Evolutionary conservation across 2,329 filamentous ascomycete genomes (phyloP).

Genomic region (Alternaria arborescens): DNA sequence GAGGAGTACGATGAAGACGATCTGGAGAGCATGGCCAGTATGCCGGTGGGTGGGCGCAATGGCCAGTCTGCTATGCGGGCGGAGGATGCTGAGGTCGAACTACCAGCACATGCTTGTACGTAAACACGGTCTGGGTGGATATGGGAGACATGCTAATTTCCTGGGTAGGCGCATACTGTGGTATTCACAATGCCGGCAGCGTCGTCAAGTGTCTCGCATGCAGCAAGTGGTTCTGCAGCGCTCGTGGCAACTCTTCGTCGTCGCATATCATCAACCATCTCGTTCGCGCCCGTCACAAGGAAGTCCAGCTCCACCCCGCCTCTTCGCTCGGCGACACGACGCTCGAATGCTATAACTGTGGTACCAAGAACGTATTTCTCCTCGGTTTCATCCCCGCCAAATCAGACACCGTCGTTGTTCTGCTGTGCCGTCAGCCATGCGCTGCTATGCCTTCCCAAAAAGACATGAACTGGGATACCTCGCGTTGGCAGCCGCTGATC

Average conservation of each 20-base stretch:
- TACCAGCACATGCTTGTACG: conserved; percentile 83
- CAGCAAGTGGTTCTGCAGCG: conserved; percentile 99
- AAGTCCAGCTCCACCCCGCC: conserved; percentile 93
- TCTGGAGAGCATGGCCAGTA: conserved; percentile 77
- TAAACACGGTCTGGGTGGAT: background rate
- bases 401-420: conserved; percentile 96
- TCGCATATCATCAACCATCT: conserved; percentile 99
- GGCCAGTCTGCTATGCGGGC: conserved; percentile 61
- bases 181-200: conserved; percentile 92
- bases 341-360: conserved; percentile 98
- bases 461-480: conserved; percentile 99
- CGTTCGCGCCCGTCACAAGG: conserved; percentile 96
- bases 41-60: conserved; percentile 78
- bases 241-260: conserved; percentile 93
- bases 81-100: conserved; percentile 75
- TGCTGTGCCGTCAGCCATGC: conserved; percentile 95
- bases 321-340: conserved; percentile 95
- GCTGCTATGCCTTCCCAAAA: conserved; percentile 94
- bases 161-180: conserved; percentile 76
- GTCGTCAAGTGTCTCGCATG: conserved; percentile 97
- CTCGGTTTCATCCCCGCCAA: conserved; percentile 98
- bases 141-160: background rate
- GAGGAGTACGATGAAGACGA: conserved; percentile 87
- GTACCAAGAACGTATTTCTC: conserved; percentile 98
- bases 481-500: conserved; percentile 95